Evolutionary conservation across 2,329 filamentous ascomycete species (phyloP).

Genomic region (Epichloe sibirici): DNA sequence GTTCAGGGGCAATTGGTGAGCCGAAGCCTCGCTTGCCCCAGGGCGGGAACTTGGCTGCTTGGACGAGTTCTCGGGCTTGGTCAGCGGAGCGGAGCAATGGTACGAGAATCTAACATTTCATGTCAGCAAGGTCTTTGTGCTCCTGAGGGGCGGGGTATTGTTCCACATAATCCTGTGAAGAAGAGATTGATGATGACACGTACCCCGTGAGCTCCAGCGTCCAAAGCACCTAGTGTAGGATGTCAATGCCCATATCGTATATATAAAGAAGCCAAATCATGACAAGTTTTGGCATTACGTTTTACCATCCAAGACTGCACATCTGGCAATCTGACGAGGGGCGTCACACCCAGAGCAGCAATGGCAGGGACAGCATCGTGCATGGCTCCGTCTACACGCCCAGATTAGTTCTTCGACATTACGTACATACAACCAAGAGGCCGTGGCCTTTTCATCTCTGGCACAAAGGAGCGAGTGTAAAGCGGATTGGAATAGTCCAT

Average conservation of each 20-base stretch:
- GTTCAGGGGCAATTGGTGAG: slow-evolving; percentile 32
- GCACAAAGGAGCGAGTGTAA: no score
- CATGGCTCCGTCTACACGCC: slow-evolving; percentile 32
- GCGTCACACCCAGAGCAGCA: slow-evolving; percentile 31
- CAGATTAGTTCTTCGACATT: not conserved
- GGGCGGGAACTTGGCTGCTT: slow-evolving; percentile 38
- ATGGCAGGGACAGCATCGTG: slow-evolving; percentile 42
- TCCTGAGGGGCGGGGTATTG: not conserved
- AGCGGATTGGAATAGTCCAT: not conserved
- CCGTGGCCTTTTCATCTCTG: no score
- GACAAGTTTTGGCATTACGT: slow-evolving; percentile 14
- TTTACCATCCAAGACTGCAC: slow-evolving; percentile 34
- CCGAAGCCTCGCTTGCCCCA: slow-evolving; percentile 36
- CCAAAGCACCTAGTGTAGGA: slow-evolving; percentile 27
- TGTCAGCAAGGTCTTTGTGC: not conserved
- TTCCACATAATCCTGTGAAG: not conserved
- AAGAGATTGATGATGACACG: slow-evolving; percentile 16
- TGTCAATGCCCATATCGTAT: not conserved
- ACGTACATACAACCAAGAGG: not conserved
- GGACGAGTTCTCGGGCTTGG: slow-evolving; percentile 32
- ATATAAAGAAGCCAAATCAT: no score
- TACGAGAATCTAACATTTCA: slow-evolving; percentile 29
- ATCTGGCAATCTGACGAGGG: slow-evolving; percentile 41
- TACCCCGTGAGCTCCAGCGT: slow-evolving; percentile 36
- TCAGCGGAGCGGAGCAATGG: slow-evolving; percentile 31